phyloP scores from a whole-genome alignment of 108 stramenopile genomes.

The Schizochytrium sp. region DNA sequence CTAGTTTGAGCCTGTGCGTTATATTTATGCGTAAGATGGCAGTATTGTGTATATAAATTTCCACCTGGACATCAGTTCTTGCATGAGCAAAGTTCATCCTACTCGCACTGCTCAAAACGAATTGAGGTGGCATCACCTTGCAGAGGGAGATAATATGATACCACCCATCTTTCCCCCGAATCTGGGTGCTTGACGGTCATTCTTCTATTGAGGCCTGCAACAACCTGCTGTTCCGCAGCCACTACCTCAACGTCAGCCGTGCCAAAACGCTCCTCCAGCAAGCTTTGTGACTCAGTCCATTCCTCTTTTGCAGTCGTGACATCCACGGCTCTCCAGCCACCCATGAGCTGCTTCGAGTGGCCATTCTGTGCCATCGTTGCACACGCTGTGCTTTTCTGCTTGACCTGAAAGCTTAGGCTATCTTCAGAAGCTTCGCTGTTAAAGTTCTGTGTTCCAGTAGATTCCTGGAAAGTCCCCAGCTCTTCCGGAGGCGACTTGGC shows the following conservation, averaged over 20 bases:
- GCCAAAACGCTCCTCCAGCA: background rate
- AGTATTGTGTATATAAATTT: background rate
- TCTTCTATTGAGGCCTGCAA: background rate
- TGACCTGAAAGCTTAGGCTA: too few species aligned
- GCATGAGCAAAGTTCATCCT: background rate
- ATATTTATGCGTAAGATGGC: too few species aligned
- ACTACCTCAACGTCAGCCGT: background rate
- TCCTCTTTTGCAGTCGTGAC: background rate
- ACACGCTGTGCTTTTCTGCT: too few species aligned
- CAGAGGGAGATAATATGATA: background rate
- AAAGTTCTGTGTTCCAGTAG: too few species aligned
- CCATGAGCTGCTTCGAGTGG: background rate
- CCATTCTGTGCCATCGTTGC: too few species aligned
- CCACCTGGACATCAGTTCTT: background rate
- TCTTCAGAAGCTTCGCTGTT: too few species aligned
- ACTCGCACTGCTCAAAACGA: background rate
- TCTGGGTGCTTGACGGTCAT: background rate
- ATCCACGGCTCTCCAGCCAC: background rate
- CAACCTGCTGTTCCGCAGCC: slow-evolving; percentile 20
- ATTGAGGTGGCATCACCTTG: background rate
- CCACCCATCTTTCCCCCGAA: background rate
- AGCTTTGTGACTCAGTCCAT: background rate
- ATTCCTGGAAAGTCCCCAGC: too few species aligned
- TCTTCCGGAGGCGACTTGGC: too few species aligned
- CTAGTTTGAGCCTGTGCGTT: too few species aligned